Conservation (phyloP, 1,139 yeast genomes). For the Geotrichum histeridarum region DNA sequence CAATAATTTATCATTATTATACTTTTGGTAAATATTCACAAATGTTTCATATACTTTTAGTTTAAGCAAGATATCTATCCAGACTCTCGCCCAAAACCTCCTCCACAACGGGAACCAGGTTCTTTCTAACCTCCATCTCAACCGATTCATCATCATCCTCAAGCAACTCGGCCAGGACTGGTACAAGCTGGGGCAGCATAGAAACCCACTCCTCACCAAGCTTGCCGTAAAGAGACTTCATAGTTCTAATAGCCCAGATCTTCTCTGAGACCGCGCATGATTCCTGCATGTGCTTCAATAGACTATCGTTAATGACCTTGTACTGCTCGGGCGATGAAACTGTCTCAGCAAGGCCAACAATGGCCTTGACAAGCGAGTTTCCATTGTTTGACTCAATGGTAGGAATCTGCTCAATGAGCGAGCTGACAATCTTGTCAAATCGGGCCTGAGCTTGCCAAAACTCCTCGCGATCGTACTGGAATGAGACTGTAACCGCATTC, state of each 20-base stretch:
- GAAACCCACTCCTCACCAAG: conserved; percentile 94
- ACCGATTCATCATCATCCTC: conserved; percentile 95
- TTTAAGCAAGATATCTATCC: conserved; percentile 74
- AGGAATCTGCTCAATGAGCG: conserved; percentile 60
- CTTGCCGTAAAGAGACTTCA: conserved; percentile 79
- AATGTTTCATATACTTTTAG: neutral
- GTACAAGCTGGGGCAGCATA: conserved; percentile 88
- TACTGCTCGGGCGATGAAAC: conserved; percentile 78
- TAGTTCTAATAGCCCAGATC: conserved; percentile 75
- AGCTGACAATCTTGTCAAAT: conserved; percentile 62
- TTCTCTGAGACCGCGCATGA: conserved; percentile 47
- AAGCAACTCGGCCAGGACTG: conserved; percentile 86
- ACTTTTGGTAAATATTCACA: neutral
- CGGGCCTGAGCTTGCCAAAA: conserved; percentile 89
- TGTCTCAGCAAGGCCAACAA: conserved; percentile 68
- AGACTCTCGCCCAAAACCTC: conserved; percentile 90
- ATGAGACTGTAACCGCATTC: conserved; percentile 68
- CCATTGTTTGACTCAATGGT: conserved; percentile 60
- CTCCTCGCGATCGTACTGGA: conserved; percentile 86
- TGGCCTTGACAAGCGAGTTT: conserved; percentile 64
- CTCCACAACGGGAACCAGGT: conserved; percentile 88
- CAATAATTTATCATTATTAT: too few species aligned
- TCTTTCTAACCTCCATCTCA: conserved; percentile 84
- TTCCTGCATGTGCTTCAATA: conserved; percentile 54
- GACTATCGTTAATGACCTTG: conserved; percentile 52